phyloP scores from a whole-genome alignment of 2,329 filamentous ascomycete genomes.

The Paraconiothyrium sp. region DNA sequence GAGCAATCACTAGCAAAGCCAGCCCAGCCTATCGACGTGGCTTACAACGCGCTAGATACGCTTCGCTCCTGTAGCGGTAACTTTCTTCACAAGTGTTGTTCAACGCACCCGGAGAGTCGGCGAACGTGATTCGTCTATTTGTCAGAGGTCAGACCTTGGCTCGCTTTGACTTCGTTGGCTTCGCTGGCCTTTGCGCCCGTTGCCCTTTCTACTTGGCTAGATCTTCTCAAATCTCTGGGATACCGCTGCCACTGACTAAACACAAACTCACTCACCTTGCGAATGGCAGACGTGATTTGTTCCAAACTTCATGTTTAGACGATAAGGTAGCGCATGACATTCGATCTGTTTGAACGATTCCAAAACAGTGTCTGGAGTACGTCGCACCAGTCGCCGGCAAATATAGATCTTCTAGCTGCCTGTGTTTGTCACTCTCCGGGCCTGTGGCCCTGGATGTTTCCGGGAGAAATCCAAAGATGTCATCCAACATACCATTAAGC shows the following conservation, averaged over 20 bases:
- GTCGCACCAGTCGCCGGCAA: not conserved
- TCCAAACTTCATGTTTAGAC: not conserved
- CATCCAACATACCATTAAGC: not conserved
- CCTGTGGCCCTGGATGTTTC: not conserved
- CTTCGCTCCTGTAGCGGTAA: conserved; percentile 1
- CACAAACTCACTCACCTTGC: not conserved
- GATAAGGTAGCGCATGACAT: not conserved
- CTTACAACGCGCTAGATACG: conserved; percentile 5
- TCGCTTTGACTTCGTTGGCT: not conserved
- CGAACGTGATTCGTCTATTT: not conserved
- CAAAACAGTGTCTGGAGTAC: not conserved
- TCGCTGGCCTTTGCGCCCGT: not conserved
- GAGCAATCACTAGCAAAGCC: not conserved
- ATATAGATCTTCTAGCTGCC: not conserved
- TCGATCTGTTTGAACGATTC: not conserved
- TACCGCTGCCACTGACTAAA: not conserved
- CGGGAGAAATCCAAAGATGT: not conserved
- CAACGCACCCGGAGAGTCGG: not conserved
- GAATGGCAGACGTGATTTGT: not conserved
- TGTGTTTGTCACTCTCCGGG: not conserved
- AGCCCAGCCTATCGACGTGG: conserved; percentile 9
- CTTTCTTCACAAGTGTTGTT: not conserved
- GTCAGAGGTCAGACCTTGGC: not conserved
- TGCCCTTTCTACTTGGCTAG: not conserved
- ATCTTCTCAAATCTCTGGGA: not conserved